These are phyloP conservation scores for Dissophora globulifera DNA, from an alignment of 192 early-diverging fungal species.

Conservation along the genomic window DNA sequence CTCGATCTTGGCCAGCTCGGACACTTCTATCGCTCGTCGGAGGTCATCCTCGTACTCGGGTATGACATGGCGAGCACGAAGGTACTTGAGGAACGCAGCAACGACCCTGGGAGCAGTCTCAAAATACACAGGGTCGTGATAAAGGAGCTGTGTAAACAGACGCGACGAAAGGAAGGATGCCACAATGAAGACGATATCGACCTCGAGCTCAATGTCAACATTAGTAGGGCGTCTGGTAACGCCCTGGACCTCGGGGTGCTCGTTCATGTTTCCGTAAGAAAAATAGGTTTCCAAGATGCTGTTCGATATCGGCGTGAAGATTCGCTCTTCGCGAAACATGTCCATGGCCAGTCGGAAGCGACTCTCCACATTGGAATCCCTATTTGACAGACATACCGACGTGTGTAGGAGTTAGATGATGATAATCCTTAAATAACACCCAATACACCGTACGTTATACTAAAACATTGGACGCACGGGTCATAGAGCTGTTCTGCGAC, in stretches of 20 bases:
- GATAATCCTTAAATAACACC: no score
- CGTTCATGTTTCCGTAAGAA: slow-evolving; percentile 34
- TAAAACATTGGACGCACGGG: no score
- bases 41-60: slow-evolving; percentile 31
- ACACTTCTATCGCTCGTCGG: slow-evolving; percentile 13
- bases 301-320: slow-evolving; percentile 10
- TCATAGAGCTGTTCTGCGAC: slow-evolving; percentile 9
- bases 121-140: slow-evolving; percentile 26
- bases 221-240: background rate
- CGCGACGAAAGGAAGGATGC: slow-evolving; percentile 31
- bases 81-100: slow-evolving; percentile 20
- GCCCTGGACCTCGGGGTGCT: background rate
- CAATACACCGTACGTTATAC: no score
- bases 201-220: no score
- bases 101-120: slow-evolving; percentile 31
- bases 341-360: slow-evolving; percentile 40
- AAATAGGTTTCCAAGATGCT: slow-evolving; percentile 33
- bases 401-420: no score
- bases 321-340: slow-evolving; percentile 34
- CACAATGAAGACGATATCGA: slow-evolving; percentile 30
- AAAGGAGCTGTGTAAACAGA: slow-evolving; percentile 1
- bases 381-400: background rate
- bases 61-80: slow-evolving; percentile 15
- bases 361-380: slow-evolving; percentile 5
- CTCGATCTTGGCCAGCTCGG: slow-evolving; percentile 11